Base-by-base conservation (phyloP, 257 asterid genomes). In the Fraxinus americana region DNA sequence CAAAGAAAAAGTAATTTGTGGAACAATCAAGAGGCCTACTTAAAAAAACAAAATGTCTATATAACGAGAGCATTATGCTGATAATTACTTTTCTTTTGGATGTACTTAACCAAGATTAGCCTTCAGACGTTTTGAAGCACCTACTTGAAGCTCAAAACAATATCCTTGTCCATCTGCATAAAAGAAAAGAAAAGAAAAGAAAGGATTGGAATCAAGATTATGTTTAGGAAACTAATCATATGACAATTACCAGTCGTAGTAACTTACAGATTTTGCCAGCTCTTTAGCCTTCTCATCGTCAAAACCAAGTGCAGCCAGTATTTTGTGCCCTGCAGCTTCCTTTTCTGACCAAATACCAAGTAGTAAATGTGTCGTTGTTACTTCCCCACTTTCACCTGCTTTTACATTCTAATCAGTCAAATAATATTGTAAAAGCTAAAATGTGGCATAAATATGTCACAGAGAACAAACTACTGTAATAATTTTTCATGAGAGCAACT, bases 271-370 rank as follows among this genome's bases (percentile, higher is more conserved):
- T 80, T 89, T 89, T n/a, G 91, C 92, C 80, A 95, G 80, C 83
- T 90, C 98, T 74, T 85, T 78, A 57, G 95, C 97, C 88, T 91
- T 92, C 71, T 86, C 96, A 57, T 95, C 94, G 71, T 89, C 90
- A 86, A 91, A 91, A 79, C 99, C 98, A 79, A 87, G 80, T 11
- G 83, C 27, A 77, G 92, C 86, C 89, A 95, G 10, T 81, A 95
- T 85, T 85, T 65, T 88, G 73, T 90, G 87, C 79, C 96, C 99
- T 12, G 97, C 98, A 35, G 91, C 82, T 82, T 87, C 97, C 81
- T 90, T 87, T 67, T 89, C 87, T 11, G 97, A 75, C 99, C 98
- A 95, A 61, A 95, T 78, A 5, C 99, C 99, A 72, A 92, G 99
- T 73, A 82, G 85, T 76, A 95, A 34, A 87, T 91, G 88, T 13